Conservation (phyloP, 2,329 filamentous ascomycete genomes). For the Claviceps quebecensis region DNA sequence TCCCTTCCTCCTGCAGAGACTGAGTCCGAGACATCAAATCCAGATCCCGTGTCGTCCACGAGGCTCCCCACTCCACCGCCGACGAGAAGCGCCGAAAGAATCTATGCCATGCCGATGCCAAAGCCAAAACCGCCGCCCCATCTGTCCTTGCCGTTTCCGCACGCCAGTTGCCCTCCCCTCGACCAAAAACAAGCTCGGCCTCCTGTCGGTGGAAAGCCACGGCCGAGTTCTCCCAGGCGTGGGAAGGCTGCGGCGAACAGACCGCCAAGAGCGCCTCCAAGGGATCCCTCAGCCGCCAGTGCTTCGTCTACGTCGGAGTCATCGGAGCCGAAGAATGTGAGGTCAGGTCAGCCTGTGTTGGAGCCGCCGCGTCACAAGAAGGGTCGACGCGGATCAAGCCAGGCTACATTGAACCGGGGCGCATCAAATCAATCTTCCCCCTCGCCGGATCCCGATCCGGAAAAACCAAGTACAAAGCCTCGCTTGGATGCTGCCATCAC, state of each 20-base stretch:
- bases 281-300: constrained; percentile 9
- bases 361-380: constrained; percentile 9
- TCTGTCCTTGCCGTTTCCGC: background rate
- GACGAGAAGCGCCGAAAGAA: constrained; percentile 1
- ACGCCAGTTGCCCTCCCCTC: background rate
- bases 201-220: background rate
- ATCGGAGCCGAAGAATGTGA: constrained; percentile 20
- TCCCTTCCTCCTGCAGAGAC: background rate
- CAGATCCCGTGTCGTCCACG: background rate
- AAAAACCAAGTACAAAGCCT: constrained; percentile 12
- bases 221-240: background rate
- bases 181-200: background rate
- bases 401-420: constrained; percentile 1
- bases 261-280: constrained; percentile 9
- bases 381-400: constrained; percentile 5
- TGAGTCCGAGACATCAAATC: background rate
- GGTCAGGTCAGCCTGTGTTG: constrained; percentile 16
- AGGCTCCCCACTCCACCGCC: constrained; percentile 1
- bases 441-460: constrained; percentile 14
- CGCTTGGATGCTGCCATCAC: constrained; percentile 2
- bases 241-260: constrained; percentile 6
- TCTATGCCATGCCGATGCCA: constrained; percentile 4
- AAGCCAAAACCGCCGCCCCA: constrained; percentile 12
- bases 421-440: constrained; percentile 7
- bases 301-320: constrained; percentile 12